Evolutionary conservation across 495 filamentous ascomycete species (phyloP), one percentile per base, ranked within the genome.

Genomic region (Tuber brumale): DNA sequence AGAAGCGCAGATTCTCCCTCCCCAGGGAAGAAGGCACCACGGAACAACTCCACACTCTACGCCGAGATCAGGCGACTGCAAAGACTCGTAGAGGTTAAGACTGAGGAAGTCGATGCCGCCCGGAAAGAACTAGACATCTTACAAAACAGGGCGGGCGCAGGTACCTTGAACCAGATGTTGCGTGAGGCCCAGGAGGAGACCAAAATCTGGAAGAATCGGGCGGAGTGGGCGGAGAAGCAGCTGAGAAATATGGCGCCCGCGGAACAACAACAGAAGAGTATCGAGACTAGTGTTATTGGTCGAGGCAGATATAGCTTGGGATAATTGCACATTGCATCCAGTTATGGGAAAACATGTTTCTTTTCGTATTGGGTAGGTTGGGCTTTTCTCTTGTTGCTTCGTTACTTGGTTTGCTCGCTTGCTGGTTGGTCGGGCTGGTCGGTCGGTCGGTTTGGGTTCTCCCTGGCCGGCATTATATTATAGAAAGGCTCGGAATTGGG

Each of bases 171-270:
- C 14, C 76, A 83, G 48, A 76, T 83, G 70, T 51, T 83, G 37
- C 74, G 76, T 70, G 81, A 83, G 35, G 71, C 79, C 16, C 81
- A 81, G 37, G 81, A 83, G 69, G 81, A 83, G 51, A n/a, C 75
- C 31, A 83, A 83, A 10, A 71, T 83, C 39, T 83, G 81, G 81
- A 81, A 57, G 69, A 82, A 83, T 57, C 72, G 79, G n/a, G 81
- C 82, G 12, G 82, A 80, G 41, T 83, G 82, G 79, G 82, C 82
- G 7, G 81, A 83, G 77, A 83, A 80, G 61, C 73, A 80, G 46
- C 27, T 81, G 31, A 83, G 79, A 48, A 66, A 73, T 27, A 80
- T 73, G 61, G 78, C 73, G 31, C 61, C 73, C n/a, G 71, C 45
- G 39, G 78, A 80, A 66, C 57, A 80, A 41, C 69, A 79, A 74